Percentiles rank a stretch among this genome's conserved stretches.
Conservation (phyloP, 495 filamentous ascomycete genomes). For the Penicillium cataractarum region DNA sequence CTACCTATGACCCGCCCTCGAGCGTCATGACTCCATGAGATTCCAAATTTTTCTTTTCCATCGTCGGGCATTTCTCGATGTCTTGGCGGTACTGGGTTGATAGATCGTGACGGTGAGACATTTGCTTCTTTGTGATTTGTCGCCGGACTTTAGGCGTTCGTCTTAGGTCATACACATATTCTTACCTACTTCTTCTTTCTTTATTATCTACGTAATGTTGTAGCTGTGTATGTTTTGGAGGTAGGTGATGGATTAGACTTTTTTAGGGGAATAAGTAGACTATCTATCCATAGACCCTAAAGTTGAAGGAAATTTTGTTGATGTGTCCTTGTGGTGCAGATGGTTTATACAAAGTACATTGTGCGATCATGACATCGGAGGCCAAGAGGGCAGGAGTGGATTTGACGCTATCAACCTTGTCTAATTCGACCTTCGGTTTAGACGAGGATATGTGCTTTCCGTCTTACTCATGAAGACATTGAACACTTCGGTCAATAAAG, state of each 20-base stretch:
- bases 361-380: neutral
- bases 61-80: neutral
- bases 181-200: neutral
- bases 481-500: neutral
- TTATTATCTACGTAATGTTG: neutral
- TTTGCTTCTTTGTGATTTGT: neutral
- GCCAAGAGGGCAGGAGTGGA: neutral
- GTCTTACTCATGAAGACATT: neutral
- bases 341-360: neutral
- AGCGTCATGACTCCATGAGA: slow-evolving; percentile 9
- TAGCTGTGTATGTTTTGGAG: neutral
- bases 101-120: slow-evolving; percentile 1
- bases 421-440: neutral
- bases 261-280: no score
- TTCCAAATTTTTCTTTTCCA: slow-evolving; percentile 14
- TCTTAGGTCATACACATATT: neutral
- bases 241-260: no score
- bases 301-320: neutral
- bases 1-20: slow-evolving; percentile 1
- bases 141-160: neutral
- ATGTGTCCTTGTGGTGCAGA: neutral
- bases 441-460: neutral
- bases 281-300: no score
- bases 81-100: neutral
- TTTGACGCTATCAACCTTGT: neutral